Evolutionary conservation across 192 early-diverging fungal species (phyloP), one percentile per base, ranked within the genome.

Genomic region (Mortierella claussenii): DNA sequence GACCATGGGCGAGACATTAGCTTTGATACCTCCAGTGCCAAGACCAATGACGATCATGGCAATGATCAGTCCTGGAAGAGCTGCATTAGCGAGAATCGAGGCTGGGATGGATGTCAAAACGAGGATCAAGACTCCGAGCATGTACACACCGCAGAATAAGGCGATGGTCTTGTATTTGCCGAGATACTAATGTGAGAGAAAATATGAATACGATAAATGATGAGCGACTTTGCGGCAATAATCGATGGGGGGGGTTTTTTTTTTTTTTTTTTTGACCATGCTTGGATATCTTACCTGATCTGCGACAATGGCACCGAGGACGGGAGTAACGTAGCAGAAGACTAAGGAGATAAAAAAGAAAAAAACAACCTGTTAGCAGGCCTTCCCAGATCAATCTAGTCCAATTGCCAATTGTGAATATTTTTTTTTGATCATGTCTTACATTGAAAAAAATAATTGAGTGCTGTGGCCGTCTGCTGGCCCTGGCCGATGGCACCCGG

Each of bases 1-100:
- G 20, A 91, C 88, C 79, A 94, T 81, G 28, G 92, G 87, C 4
- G 89, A 87, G 20, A 94, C 92, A 65, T 92, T 92, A 28, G 89
- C 54, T 68, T 94, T 94, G 80, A 94, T 91, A 21, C 92, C 91
- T 47, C 92, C 92, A 27, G 90, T 92, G 52, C 87, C 92, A 12
- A 92, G 56, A 45, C 89, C 90, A 68, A 92, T 90, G n/a, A 90
- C 20, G 30, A 92, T 84, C 79, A 92, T 89, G 40, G 88, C 78
- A 47, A 92, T 79, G 44, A 92, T 44, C 31, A 92, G 68, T 42
- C 91, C 89, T 5, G 91, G 91, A 52, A 89, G 80, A 0, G 89
- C 83, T 20, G 81, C 86, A 57, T 82, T 83, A 52, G 60, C 64
- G 15, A 51, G 68, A 58, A 92, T 88, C n/a, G 89, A 83, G 4